A percentile compares a stretch with the other conserved stretches of the same genome.
Evolutionary conservation across 2,329 filamentous ascomycete genomes (phyloP).

Genomic region (Penicillium vulpinum): DNA sequence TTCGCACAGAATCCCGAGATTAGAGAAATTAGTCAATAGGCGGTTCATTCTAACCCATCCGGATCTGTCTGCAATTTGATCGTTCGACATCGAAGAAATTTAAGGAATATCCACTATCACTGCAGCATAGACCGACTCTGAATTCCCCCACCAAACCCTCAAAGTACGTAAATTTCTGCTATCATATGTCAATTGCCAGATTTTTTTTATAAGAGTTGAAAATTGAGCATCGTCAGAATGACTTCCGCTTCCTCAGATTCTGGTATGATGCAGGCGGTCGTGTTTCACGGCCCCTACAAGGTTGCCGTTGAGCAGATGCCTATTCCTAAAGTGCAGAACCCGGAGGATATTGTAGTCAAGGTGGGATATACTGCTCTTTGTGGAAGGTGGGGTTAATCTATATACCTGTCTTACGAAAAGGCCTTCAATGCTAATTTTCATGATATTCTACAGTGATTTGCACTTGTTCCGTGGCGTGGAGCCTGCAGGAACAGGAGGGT

Average conservation of each 20-base stretch:
- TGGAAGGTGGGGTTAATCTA: conserved; percentile 65
- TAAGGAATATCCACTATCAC: neutral
- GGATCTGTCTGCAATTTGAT: conserved; percentile 6
- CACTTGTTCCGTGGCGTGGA: conserved; percentile 85
- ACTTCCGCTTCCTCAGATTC: conserved; percentile 7
- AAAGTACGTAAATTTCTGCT: conserved; percentile 10
- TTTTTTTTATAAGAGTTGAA: conserved; percentile 5
- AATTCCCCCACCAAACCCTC: neutral
- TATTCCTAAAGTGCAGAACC: conserved; percentile 69
- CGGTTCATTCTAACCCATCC: conserved; percentile 5
- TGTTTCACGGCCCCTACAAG: conserved; percentile 77
- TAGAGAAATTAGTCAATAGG: conserved; percentile 16
- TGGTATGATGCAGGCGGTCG: conserved; percentile 78
- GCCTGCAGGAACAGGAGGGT: conserved; percentile 61
- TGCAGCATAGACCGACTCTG: neutral
- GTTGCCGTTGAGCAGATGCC: conserved; percentile 77
- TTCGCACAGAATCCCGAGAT: conserved; percentile 19
- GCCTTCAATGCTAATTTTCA: neutral
- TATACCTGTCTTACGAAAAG: neutral
- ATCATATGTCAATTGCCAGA: neutral
- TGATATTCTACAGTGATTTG: conserved; percentile 61
- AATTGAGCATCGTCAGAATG: conserved; percentile 14
- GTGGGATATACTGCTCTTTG: conserved; percentile 82
- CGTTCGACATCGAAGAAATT: conserved; percentile 6
- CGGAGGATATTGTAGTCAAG: conserved; percentile 77